These are phyloP conservation scores for Aspergillus arachidicola DNA, from an alignment of 2,329 filamentous ascomycete species.

Conservation along the genomic window DNA sequence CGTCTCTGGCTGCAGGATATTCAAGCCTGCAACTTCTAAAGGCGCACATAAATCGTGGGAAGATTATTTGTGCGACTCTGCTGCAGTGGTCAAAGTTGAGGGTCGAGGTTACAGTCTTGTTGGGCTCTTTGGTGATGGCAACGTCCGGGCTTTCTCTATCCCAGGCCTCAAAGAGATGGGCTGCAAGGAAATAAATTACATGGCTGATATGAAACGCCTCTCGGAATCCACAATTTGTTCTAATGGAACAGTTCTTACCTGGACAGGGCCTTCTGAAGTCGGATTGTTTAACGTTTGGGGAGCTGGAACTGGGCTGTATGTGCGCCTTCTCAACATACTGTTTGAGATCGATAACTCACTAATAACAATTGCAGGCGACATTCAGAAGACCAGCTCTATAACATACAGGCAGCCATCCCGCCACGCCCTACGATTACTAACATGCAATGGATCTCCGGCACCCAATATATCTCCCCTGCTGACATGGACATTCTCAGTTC, in stretches of 20 bases:
- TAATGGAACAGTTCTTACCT: conserved; percentile 81
- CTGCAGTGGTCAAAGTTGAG: conserved; percentile 73
- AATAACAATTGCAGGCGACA: conserved; percentile 13
- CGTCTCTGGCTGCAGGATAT: conserved; percentile 75
- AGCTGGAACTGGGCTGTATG: conserved; percentile 65
- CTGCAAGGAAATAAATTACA: conserved; percentile 62
- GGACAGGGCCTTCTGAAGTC: conserved; percentile 85
- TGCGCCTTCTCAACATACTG: conserved; percentile 29
- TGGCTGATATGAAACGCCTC: conserved; percentile 74
- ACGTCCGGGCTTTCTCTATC: conserved; percentile 79
- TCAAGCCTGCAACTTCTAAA: conserved; percentile 80
- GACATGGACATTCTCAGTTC: conserved; percentile 83
- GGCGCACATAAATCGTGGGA: conserved; percentile 93
- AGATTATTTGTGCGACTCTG: conserved; percentile 77
- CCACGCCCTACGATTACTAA: conserved; percentile 91
- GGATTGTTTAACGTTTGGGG: conserved; percentile 85
- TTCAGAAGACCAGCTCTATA: conserved; percentile 62
- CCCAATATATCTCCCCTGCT: conserved; percentile 81
- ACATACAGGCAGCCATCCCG: conserved; percentile 72
- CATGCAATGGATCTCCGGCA: conserved; percentile 94
- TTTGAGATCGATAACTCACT: conserved; percentile 13
- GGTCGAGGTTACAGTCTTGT: conserved; percentile 77
- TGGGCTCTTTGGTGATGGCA: conserved; percentile 81
- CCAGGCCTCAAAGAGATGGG: conserved; percentile 85
- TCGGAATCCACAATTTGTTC: conserved; percentile 70